phyloP scores from a whole-genome alignment of 2,329 filamentous ascomycete genomes.

The Pseudocercospora vitis region DNA sequence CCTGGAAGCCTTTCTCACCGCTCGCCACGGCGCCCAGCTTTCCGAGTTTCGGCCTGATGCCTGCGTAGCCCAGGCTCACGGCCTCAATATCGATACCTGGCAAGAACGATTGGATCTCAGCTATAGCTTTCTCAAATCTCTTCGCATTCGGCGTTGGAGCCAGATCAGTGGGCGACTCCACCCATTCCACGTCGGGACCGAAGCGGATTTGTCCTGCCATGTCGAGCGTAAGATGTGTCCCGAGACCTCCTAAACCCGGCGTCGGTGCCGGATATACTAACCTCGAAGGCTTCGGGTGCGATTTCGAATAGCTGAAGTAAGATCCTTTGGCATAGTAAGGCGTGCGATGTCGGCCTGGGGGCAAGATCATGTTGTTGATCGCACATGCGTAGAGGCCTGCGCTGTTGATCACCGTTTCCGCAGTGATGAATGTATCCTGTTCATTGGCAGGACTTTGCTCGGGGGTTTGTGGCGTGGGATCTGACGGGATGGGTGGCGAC shows the following conservation, averaged over 20 bases:
- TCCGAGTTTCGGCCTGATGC: conserved; percentile 82
- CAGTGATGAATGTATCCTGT: conserved; percentile 58
- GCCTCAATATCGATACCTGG: conserved; percentile 67
- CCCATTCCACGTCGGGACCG: conserved; percentile 94
- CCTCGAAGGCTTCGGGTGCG: conserved; percentile 64
- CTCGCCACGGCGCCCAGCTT: conserved; percentile 62
- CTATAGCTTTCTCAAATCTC: conserved; percentile 65
- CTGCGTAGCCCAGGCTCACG: conserved; percentile 81
- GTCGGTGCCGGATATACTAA: conserved; percentile 86
- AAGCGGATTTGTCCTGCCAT: conserved; percentile 82
- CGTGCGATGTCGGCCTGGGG: conserved; percentile 53
- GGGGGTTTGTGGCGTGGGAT: conserved; percentile 27
- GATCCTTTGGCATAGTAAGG: conserved; percentile 90
- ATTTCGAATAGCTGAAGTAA: conserved; percentile 80
- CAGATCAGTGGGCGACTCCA: conserved; percentile 69
- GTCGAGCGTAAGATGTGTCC: conserved; percentile 92
- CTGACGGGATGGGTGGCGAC: conserved; percentile 26
- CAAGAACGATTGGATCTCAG: conserved; percentile 76
- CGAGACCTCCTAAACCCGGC: conserved; percentile 78
- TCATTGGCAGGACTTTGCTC: conserved; percentile 40
- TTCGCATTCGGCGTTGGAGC: conserved; percentile 57
- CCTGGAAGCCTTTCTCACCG: conserved; percentile 66
- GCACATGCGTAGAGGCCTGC: conserved; percentile 76
- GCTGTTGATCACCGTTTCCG: conserved; percentile 78
- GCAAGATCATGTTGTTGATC: conserved; percentile 80